Conservation (phyloP, 345 rosid species). For the Pugionium dolabratum region DNA sequence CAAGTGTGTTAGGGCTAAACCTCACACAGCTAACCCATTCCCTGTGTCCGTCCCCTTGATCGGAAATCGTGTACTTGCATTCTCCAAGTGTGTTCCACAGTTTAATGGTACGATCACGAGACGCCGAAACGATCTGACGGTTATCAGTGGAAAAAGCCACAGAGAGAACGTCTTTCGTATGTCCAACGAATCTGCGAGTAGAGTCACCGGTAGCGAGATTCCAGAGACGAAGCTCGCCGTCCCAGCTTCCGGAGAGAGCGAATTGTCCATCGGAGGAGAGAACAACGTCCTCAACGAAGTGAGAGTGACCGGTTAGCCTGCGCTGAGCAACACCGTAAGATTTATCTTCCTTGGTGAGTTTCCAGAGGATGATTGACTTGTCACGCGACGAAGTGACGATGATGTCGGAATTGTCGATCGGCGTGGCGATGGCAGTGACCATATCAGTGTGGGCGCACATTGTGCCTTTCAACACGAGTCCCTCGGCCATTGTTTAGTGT, state of each 20-base stretch:
- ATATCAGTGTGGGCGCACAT: constrained; percentile 72
- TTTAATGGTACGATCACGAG: constrained; percentile 80
- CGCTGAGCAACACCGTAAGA: too few species aligned
- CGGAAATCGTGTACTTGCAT: constrained; percentile 89
- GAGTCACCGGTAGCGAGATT: constrained; percentile 63
- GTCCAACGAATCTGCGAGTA: constrained; percentile 70
- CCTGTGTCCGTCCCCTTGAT: constrained; percentile 59
- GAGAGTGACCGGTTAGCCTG: too few species aligned
- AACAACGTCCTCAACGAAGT: constrained; percentile 70
- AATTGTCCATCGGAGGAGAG: constrained; percentile 90
- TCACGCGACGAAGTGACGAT: constrained; percentile 85
- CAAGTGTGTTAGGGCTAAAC: constrained; percentile 59
- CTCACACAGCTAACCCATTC: constrained; percentile 94
- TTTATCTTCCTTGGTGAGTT: too few species aligned
- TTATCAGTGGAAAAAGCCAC: constrained; percentile 90
- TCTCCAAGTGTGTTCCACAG: constrained; percentile 92
- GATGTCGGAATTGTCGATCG: constrained; percentile 44
- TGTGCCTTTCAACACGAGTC: too few species aligned
- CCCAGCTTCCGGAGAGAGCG: constrained; percentile 64
- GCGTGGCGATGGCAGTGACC: constrained; percentile 78
- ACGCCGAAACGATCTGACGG: constrained; percentile 89
- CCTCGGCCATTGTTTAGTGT: constrained; percentile 35
- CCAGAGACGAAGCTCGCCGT: constrained; percentile 62
- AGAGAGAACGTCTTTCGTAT: constrained; percentile 39
- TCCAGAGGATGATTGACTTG: constrained; percentile 41